Evolutionary conservation across 768 basidiomycete species (phyloP), one percentile per base, ranked within the genome.

Genomic region (Sporobolomyces roseus): DNA sequence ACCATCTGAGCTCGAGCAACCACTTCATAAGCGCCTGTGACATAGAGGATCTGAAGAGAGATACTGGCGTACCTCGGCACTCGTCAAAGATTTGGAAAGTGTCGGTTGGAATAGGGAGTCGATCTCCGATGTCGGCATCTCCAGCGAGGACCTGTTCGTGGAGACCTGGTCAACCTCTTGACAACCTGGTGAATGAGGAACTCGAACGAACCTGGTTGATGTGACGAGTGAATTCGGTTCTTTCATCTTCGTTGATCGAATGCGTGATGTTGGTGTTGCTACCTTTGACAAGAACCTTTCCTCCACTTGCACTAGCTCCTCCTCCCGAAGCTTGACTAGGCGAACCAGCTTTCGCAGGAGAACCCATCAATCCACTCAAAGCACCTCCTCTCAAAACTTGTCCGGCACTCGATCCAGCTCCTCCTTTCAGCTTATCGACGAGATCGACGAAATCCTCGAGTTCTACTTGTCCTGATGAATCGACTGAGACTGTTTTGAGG

Each of bases 21-120:
- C 38, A 9, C 10, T 9, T 41, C 38, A 41, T 9, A 41, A 41
- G 17, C 38, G 9, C 38, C 10, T 9, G 38, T 41, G 17, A 9
- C 17, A 41, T 17, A 9, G 21, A 36, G 21, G n/a, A 43, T 16
- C 21, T 21, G 2, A 38, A 50, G 29, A 36, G 50, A 51, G 43
- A 7, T 10, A 50, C 33, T 32, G n/a, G 59, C 78, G 46, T 55
- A 82, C 82, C 82, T 76, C 88, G 85, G 79, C 88, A 90, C 79
- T 98, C 96, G 77, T 98, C 96, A 76, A 98, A 98, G 71, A 99
- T 84, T 74, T 99, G 96, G 93, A 98, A 96, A 25, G 93, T 97
- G 63, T 91, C 84, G 12, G 92, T 93, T 0, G 93, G 93, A 70
- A 98, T 94, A 8, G 93, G 94, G 72, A 91, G 84, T 49, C 92